Evolutionary conservation across 805 yeast species (phyloP).

Genomic region (Priceomyces haplophilus): DNA sequence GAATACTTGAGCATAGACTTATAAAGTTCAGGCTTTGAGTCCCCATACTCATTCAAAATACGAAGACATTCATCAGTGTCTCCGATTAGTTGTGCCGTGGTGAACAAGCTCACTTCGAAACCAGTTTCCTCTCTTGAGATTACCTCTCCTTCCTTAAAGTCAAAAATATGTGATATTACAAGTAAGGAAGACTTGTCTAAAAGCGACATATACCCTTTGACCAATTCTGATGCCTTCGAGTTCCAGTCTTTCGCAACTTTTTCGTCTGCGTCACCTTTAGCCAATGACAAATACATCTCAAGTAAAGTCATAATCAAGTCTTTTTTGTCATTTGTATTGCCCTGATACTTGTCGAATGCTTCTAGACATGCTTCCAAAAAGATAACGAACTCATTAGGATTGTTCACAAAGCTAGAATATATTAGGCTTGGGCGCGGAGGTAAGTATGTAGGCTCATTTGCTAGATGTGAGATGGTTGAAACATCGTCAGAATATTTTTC

Average conservation of each 20-base stretch:
- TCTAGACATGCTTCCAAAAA: slow-evolving; percentile 89
- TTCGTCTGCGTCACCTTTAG: slow-evolving; percentile 33
- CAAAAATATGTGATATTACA: slow-evolving; percentile 56
- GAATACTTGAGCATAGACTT: slow-evolving; percentile 62
- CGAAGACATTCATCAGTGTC: slow-evolving; percentile 57
- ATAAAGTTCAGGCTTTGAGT: slow-evolving; percentile 60
- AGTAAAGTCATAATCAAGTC: slow-evolving; percentile 75
- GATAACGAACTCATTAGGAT: slow-evolving; percentile 84
- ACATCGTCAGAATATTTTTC: slow-evolving; percentile 10
- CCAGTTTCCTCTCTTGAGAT: slow-evolving; percentile 38
- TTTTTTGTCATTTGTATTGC: slow-evolving; percentile 62
- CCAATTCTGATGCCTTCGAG: slow-evolving; percentile 55
- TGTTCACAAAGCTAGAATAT: slow-evolving; percentile 81
- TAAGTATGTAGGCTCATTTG: slow-evolving; percentile 64
- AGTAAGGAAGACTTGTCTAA: slow-evolving; percentile 56
- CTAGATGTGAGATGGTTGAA: slow-evolving; percentile 4
- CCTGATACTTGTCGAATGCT: slow-evolving; percentile 72
- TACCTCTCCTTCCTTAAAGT: slow-evolving; percentile 49
- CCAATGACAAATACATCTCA: slow-evolving; percentile 72
- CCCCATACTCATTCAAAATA: slow-evolving; percentile 59
- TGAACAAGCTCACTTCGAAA: slow-evolving; percentile 60
- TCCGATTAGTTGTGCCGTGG: slow-evolving; percentile 57
- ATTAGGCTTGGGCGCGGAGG: slow-evolving; percentile 90
- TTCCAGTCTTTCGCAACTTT: slow-evolving; percentile 52
- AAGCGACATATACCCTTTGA: slow-evolving; percentile 44